These are phyloP conservation scores for Tremella mesenterica DNA, from an alignment of 768 basidiomycete genomes.

Conservation along the genomic window DNA sequence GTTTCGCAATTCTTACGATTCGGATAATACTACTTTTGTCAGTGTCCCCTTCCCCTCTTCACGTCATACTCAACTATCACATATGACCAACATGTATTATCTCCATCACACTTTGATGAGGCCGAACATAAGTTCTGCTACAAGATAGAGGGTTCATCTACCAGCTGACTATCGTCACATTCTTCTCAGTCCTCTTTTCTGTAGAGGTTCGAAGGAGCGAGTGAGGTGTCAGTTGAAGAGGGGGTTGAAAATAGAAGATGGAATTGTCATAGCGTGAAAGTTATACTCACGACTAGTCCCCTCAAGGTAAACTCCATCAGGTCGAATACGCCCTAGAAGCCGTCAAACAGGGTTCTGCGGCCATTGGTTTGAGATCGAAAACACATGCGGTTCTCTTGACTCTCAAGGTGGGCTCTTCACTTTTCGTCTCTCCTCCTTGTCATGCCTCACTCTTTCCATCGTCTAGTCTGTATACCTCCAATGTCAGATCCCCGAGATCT, in stretches of 20 bases:
- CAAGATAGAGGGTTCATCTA: no score
- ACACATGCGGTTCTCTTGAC: conserved; percentile 88
- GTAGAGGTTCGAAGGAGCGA: no score
- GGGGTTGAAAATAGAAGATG: no score
- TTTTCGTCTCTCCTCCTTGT: not conserved
- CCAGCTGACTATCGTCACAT: not conserved
- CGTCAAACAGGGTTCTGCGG: conserved; percentile 99
- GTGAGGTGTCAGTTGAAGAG: no score
- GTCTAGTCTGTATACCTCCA: not conserved
- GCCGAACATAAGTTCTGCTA: no score
- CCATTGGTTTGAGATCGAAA: conserved; percentile 88
- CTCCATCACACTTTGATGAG: no score
- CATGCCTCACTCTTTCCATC: not conserved
- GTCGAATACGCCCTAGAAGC: conserved; percentile 98
- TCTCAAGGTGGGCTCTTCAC: conserved; percentile 60
- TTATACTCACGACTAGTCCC: conserved; percentile 41
- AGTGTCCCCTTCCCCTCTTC: conserved; percentile 49
- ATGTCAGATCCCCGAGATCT: no score
- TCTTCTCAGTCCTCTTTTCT: no score
- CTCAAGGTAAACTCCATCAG: conserved; percentile 92
- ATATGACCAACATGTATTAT: no score
- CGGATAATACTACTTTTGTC: conserved; percentile 69
- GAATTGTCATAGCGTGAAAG: not conserved
- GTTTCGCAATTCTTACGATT: conserved; percentile 87
- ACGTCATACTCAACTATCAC: not conserved